These are phyloP conservation scores for Euphorbia lathyris DNA, from an alignment of 345 rosid genomes.

Conservation along the genomic window DNA sequence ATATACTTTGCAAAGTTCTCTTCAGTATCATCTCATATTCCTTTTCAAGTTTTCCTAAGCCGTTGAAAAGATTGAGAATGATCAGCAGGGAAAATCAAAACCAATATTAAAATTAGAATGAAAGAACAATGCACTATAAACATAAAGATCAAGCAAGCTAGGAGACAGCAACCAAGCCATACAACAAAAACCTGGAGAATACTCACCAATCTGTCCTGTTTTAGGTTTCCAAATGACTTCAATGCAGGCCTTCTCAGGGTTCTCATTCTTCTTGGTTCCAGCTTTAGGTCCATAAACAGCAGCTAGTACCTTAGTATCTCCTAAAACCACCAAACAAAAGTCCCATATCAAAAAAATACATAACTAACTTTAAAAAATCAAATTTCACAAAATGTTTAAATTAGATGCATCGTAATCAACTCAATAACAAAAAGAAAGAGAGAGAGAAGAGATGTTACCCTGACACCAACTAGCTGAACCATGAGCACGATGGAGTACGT, in stretches of 20 bases:
- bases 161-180: neutral
- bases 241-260: constrained; percentile 84
- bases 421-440: neutral
- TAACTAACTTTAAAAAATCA: neutral
- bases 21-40: constrained; percentile 83
- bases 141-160: neutral
- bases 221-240: constrained; percentile 97
- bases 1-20: constrained; percentile 80
- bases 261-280: constrained; percentile 85
- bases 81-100: neutral
- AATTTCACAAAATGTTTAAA: neutral
- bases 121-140: neutral
- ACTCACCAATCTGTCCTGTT: constrained; percentile 76
- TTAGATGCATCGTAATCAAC: neutral
- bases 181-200: neutral
- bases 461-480: constrained; percentile 97
- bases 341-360: neutral
- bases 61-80: constrained; percentile 8
- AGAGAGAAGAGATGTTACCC: constrained; percentile 37
- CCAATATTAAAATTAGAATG: neutral
- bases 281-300: constrained; percentile 94
- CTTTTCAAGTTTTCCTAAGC: constrained; percentile 65
- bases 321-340: constrained; percentile 28
- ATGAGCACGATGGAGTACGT: constrained; percentile 79
- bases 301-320: constrained; percentile 82